Conservation (phyloP, 352 stramenopile species). For the Nothophytophthora sp. region DNA sequence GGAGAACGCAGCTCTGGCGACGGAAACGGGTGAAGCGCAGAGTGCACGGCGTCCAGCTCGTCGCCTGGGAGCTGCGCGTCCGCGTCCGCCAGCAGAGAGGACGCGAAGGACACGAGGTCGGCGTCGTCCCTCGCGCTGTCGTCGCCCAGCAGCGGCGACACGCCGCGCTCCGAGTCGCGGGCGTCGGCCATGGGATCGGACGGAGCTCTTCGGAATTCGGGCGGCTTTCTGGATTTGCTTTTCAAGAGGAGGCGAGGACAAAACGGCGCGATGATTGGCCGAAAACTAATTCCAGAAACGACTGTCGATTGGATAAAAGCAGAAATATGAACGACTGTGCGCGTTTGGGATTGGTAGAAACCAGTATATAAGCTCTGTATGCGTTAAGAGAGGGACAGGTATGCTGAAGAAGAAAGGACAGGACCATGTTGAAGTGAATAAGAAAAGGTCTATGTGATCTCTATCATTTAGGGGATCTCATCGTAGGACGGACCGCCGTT, state of each 20-base stretch:
- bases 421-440: conserved; percentile 3
- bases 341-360: no score
- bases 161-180: not conserved
- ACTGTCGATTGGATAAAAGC: no score
- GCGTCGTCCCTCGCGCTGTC: conserved; percentile 26
- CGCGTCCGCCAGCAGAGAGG: conserved; percentile 38
- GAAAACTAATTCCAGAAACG: no score
- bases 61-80: conserved; percentile 24
- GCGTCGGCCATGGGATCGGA: conserved; percentile 20
- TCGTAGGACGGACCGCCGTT: conserved; percentile 20
- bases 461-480: conserved; percentile 21
- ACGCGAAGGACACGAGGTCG: conserved; percentile 43
- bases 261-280: conserved; percentile 2
- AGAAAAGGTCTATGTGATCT: conserved; percentile 2
- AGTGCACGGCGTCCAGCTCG: conserved; percentile 41
- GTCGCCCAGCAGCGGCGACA: not conserved
- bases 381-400: no score
- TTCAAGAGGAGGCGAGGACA: conserved; percentile 7
- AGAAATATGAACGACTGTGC: no score
- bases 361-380: no score
- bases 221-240: no score
- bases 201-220: no score
- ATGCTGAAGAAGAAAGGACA: no score
- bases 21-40: conserved; percentile 23
- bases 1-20: conserved; percentile 3